phyloP scores from a whole-genome alignment of 257 asterid genomes.

The Sherardia arvensis region DNA sequence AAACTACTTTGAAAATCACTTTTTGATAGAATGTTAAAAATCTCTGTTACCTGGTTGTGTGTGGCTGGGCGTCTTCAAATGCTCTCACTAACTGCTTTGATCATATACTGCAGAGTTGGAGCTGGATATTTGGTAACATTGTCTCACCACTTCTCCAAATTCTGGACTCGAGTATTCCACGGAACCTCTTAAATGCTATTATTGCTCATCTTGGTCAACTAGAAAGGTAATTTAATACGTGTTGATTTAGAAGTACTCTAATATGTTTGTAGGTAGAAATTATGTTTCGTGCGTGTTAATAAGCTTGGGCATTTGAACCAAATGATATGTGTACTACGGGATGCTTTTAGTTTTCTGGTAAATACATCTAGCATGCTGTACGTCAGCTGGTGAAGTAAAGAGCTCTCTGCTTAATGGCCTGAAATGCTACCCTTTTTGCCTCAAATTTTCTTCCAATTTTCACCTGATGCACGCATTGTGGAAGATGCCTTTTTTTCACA shows the following conservation, averaged over 20 bases:
- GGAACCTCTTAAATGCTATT: constrained; percentile 40
- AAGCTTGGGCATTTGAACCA: neutral
- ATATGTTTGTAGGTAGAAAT: neutral
- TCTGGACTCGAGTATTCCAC: constrained; percentile 38
- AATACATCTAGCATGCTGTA: neutral
- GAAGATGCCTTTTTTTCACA: neutral
- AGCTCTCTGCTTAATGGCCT: neutral
- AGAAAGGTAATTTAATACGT: constrained; percentile 58
- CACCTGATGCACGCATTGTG: neutral
- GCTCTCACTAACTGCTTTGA: neutral
- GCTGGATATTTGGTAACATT: constrained; percentile 54
- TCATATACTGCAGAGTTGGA: constrained; percentile 64
- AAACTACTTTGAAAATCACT: neutral
- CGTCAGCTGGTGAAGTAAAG: neutral
- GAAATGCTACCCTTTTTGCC: neutral
- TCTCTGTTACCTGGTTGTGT: constrained; percentile 1
- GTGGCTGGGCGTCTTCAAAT: neutral
- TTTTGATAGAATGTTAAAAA: neutral
- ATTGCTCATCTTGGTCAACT: constrained; percentile 66
- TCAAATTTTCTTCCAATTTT: neutral
- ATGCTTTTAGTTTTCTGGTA: neutral
- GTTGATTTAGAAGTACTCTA: neutral
- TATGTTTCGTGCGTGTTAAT: neutral
- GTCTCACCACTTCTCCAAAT: constrained; percentile 32
- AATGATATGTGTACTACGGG: neutral